Percentiles rank a stretch among this genome's conserved stretches.
Evolutionary conservation across 139 green algal species (phyloP).

Genomic region (Picochlorum sp.): DNA sequence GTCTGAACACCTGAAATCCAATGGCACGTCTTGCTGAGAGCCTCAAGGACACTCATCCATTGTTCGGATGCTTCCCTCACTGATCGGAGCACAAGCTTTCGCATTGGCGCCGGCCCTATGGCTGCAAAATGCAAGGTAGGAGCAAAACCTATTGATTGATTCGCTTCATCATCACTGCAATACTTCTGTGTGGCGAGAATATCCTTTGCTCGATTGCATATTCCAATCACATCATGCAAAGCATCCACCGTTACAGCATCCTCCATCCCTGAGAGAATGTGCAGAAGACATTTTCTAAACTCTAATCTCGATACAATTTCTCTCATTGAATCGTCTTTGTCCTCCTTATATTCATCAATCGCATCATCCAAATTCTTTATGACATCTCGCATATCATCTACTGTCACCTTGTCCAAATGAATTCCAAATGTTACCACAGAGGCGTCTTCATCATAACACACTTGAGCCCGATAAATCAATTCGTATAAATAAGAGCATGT

Average conservation of each 20-base stretch:
- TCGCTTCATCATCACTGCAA: background rate
- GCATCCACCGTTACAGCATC: conserved; percentile 4
- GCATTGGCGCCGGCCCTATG: conserved; percentile 49
- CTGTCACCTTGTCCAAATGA: conserved; percentile 20
- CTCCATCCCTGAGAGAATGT: no score
- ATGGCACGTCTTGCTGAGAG: conserved; percentile 27
- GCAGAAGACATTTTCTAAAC: conserved; percentile 29
- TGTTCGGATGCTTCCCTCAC: conserved; percentile 31
- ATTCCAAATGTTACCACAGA: conserved; percentile 42
- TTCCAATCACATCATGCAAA: no score
- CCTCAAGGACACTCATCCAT: conserved; percentile 35
- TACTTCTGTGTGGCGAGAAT: no score
- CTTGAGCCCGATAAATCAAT: conserved; percentile 43
- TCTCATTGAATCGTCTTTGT: background rate
- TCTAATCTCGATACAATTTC: conserved; percentile 35
- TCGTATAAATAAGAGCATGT: conserved; percentile 46
- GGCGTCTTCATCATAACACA: conserved; percentile 51
- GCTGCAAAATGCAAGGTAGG: conserved; percentile 48
- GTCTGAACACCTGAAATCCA: conserved; percentile 21
- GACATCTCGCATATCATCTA: conserved; percentile 1
- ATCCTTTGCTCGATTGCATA: no score
- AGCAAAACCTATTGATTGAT: conserved; percentile 34
- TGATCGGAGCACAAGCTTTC: conserved; percentile 30
- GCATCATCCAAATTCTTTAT: conserved; percentile 16
- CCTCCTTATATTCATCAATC: background rate